Conservation (phyloP, 495 filamentous ascomycete species). For the Aspergillus panamensis region DNA sequence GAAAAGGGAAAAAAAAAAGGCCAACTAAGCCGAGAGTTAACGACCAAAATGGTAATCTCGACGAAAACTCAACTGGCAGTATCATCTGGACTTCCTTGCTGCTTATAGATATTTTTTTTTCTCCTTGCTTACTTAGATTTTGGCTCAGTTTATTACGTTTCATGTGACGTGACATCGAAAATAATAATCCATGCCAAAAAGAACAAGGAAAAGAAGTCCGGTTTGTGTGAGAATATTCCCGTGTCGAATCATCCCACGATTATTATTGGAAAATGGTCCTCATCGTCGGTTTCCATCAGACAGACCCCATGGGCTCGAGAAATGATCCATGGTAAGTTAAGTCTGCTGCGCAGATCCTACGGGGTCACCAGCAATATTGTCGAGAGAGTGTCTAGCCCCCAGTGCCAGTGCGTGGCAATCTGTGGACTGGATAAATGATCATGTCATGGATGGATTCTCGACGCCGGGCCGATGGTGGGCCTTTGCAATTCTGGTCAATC, state of each 20-base stretch:
- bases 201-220: neutral
- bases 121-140: neutral
- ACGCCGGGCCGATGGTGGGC: neutral
- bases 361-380: neutral
- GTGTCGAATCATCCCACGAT: neutral
- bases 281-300: no score
- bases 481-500: neutral
- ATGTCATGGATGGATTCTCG: no score
- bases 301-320: neutral
- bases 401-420: neutral
- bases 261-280: neutral
- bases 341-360: neutral
- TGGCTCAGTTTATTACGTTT: neutral
- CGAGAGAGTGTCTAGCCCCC: neutral
- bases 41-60: constrained; percentile 2
- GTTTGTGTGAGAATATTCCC: neutral
- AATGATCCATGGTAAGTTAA: neutral
- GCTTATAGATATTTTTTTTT: neutral
- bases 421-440: neutral
- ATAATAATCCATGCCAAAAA: no score
- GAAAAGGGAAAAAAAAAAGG: neutral
- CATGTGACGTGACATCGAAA: neutral
- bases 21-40: neutral
- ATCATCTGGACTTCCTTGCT: neutral
- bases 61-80: neutral